Conservation (phyloP, 2,329 filamentous ascomycete genomes). For the Colletotrichum sp. region DNA sequence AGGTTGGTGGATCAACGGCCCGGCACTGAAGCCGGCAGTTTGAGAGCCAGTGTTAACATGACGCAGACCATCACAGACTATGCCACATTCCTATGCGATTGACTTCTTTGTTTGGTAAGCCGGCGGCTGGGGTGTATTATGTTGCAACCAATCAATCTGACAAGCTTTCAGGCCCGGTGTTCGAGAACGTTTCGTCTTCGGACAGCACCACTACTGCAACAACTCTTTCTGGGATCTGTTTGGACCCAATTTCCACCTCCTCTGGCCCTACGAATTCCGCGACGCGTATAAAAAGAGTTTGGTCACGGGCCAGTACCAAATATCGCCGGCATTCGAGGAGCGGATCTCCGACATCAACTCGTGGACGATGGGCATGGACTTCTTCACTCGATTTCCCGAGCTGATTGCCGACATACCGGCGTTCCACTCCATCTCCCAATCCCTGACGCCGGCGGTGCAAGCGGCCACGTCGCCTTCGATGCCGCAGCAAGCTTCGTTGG, state of each 20-base stretch:
- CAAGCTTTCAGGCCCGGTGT: conserved; percentile 28
- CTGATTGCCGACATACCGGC: conserved; percentile 34
- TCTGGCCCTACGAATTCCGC: conserved; percentile 29
- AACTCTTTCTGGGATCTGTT: conserved; percentile 34
- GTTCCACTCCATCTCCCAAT: conserved; percentile 1
- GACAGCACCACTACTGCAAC: conserved; percentile 32
- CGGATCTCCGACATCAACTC: conserved; percentile 30
- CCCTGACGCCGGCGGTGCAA: not conserved
- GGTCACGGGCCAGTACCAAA: conserved; percentile 27
- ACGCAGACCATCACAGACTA: conserved; percentile 29
- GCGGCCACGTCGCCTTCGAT: not conserved
- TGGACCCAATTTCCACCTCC: conserved; percentile 24
- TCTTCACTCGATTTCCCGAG: conserved; percentile 31
- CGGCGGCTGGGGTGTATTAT: not conserved
- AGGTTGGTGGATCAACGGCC: conserved; percentile 22
- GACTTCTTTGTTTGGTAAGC: conserved; percentile 35
- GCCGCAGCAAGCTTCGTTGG: conserved; percentile 3
- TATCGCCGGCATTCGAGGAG: conserved; percentile 29
- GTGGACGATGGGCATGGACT: conserved; percentile 32
- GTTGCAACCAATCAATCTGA: not conserved
- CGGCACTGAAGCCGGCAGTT: not conserved
- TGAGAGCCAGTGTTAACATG: not conserved
- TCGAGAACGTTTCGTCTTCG: conserved; percentile 33
- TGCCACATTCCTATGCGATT: conserved; percentile 33
- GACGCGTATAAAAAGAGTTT: conserved; percentile 29